Evolutionary conservation across 805 yeast species (phyloP).

Genomic region (Lachancea waltii): DNA sequence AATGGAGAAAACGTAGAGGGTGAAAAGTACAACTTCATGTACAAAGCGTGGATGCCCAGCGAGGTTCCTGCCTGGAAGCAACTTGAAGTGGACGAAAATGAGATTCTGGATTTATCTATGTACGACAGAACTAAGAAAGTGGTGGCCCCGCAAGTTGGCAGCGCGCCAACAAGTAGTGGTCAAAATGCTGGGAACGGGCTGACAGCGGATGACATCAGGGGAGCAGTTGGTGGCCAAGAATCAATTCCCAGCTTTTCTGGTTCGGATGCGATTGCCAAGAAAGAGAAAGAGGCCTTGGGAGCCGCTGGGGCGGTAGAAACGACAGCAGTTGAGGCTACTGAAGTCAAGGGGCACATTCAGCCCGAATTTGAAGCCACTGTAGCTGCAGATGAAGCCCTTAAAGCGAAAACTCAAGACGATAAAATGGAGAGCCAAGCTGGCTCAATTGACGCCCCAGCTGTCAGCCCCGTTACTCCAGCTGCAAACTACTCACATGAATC

Average conservation of each 20-base stretch:
- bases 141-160: slow-evolving; percentile 5
- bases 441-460: no score
- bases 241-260: slow-evolving; percentile 41
- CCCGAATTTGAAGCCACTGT: no score
- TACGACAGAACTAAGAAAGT: slow-evolving; percentile 25
- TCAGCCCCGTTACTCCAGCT: no score
- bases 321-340: no score
- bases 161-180: slow-evolving; percentile 13
- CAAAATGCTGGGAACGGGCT: slow-evolving; percentile 27
- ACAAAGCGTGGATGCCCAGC: slow-evolving; percentile 22
- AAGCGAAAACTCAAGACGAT: no score
- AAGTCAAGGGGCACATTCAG: no score
- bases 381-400: no score
- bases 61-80: slow-evolving; percentile 10
- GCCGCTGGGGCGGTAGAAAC: slow-evolving; percentile 8
- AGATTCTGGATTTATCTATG: slow-evolving; percentile 39
- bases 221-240: slow-evolving; percentile 45
- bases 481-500: no score
- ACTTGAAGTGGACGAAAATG: slow-evolving; percentile 36
- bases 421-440: no score
- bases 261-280: slow-evolving; percentile 17
- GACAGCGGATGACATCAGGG: slow-evolving; percentile 45
- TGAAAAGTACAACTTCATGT: slow-evolving; percentile 16
- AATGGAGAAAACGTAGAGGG: slow-evolving; percentile 9
- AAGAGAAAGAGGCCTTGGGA: slow-evolving; percentile 3